A percentile compares a stretch with the other conserved stretches of the same genome.
Evolutionary conservation across 1,139 yeast genomes (phyloP).

Genomic region (Yamadazyma dendronema): DNA sequence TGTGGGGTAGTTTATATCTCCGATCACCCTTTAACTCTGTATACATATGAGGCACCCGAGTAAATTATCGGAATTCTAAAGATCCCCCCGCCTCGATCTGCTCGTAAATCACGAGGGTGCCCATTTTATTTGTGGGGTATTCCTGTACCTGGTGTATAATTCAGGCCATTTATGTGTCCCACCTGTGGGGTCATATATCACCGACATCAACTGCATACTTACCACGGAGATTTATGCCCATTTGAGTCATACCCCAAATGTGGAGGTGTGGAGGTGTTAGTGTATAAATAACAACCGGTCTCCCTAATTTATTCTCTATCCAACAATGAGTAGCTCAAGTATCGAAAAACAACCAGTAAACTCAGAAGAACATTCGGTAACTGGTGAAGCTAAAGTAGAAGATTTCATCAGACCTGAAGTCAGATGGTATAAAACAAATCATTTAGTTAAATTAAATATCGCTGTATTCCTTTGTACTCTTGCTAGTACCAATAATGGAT

Average conservation of each 20-base stretch:
- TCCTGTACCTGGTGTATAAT: background rate
- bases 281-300: background rate
- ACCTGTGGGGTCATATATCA: no score
- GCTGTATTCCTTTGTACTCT: constrained; percentile 39
- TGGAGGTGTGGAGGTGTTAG: no score
- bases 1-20: no score
- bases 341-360: constrained; percentile 5
- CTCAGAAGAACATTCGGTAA: background rate
- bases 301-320: background rate
- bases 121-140: background rate
- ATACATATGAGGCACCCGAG: no score
- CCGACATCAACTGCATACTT: no score
- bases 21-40: no score
- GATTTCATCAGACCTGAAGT: constrained; percentile 9
- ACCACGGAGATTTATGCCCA: no score
- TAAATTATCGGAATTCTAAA: background rate
- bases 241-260: no score
- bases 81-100: background rate
- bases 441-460: constrained; percentile 35
- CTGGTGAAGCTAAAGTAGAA: constrained; percentile 8
- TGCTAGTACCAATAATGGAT: constrained; percentile 50
- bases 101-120: background rate
- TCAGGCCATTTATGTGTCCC: no score
- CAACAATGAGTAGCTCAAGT: constrained; percentile 6
- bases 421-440: constrained; percentile 25